These are phyloP conservation scores for Pythium pyrilobum DNA, from an alignment of 352 stramenopile species.

Conservation along the genomic window DNA sequence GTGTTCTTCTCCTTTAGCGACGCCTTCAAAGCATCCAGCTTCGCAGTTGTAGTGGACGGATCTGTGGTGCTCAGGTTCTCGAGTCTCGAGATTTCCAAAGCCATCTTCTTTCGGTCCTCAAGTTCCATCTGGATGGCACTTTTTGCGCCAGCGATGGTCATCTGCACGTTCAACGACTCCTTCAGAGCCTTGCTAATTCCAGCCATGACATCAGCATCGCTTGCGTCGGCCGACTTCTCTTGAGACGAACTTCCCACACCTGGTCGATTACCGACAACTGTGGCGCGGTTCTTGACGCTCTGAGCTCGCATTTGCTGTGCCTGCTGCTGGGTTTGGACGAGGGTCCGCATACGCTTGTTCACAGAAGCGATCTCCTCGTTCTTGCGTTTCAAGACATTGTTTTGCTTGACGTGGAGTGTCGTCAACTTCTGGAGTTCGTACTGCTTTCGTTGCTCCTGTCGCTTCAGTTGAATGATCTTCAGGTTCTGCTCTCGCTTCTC, in stretches of 20 bases:
- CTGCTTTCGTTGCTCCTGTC: slow-evolving; percentile 52
- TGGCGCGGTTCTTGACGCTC: slow-evolving; percentile 7
- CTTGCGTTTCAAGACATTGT: slow-evolving; percentile 50
- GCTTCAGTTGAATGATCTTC: slow-evolving; percentile 49
- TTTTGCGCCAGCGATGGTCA: slow-evolving; percentile 43
- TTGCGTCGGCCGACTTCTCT: slow-evolving; percentile 6
- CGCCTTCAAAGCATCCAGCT: slow-evolving; percentile 29
- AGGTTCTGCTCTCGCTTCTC: slow-evolving; percentile 35
- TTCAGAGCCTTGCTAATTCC: slow-evolving; percentile 28
- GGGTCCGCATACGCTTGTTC: slow-evolving; percentile 41
- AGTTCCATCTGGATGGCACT: slow-evolving; percentile 44
- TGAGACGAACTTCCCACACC: not conserved
- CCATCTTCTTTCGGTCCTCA: slow-evolving; percentile 46
- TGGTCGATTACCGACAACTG: not conserved
- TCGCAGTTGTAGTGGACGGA: not conserved
- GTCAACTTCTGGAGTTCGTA: slow-evolving; percentile 50
- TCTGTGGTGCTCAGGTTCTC: not conserved
- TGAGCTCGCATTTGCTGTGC: slow-evolving; percentile 25
- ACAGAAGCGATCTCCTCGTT: slow-evolving; percentile 35
- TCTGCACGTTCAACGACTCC: slow-evolving; percentile 37
- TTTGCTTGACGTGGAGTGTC: slow-evolving; percentile 36
- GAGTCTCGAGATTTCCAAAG: slow-evolving; percentile 30
- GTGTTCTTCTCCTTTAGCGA: slow-evolving; percentile 43
- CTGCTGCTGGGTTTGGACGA: slow-evolving; percentile 24
- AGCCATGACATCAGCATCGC: slow-evolving; percentile 21